Percentiles rank a stretch among this genome's conserved stretches.
These are phyloP conservation scores for Lichtheimia ornata DNA, from an alignment of 371 early-diverging fungal species.

Conservation along the genomic window DNA sequence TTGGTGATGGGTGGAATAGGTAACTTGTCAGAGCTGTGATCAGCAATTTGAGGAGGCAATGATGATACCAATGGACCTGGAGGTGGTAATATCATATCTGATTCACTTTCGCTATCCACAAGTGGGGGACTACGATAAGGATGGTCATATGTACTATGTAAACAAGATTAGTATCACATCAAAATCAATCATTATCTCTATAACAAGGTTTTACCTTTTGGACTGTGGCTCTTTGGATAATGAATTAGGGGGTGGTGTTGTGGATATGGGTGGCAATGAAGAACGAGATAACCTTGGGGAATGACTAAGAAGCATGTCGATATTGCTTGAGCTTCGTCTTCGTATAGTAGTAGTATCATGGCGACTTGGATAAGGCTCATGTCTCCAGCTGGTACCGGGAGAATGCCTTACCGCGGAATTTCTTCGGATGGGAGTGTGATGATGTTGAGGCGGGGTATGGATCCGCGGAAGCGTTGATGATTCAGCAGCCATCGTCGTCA, in stretches of 20 bases:
- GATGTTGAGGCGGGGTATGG: conserved; percentile 3
- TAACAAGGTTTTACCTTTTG: too few relatives aligned
- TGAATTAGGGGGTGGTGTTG: not conserved
- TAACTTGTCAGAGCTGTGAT: conserved; percentile 8
- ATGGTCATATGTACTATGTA: not conserved
- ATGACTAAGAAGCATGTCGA: conserved; percentile 17
- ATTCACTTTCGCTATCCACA: conserved; percentile 3
- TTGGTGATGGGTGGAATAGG: conserved; percentile 15
- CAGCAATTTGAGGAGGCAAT: not conserved
- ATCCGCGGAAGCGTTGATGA: conserved; percentile 12
- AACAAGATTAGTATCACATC: not conserved
- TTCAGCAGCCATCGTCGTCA: not conserved
- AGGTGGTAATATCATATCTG: conserved; percentile 3
- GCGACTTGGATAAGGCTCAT: not conserved
- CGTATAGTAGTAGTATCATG: not conserved
- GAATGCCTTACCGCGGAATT: conserved; percentile 13
- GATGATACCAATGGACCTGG: not conserved
- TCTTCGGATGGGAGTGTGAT: not conserved
- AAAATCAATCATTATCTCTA: too few relatives aligned
- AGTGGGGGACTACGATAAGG: not conserved
- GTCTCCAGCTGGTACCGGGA: conserved; percentile 7
- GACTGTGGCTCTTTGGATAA: too few relatives aligned
- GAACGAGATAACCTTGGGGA: conserved; percentile 8
- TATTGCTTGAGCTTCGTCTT: conserved; percentile 12
- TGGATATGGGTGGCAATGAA: conserved; percentile 14